Evolutionary conservation across 139 green algal species (phyloP).

Genomic region (Chlorella sp.): DNA sequence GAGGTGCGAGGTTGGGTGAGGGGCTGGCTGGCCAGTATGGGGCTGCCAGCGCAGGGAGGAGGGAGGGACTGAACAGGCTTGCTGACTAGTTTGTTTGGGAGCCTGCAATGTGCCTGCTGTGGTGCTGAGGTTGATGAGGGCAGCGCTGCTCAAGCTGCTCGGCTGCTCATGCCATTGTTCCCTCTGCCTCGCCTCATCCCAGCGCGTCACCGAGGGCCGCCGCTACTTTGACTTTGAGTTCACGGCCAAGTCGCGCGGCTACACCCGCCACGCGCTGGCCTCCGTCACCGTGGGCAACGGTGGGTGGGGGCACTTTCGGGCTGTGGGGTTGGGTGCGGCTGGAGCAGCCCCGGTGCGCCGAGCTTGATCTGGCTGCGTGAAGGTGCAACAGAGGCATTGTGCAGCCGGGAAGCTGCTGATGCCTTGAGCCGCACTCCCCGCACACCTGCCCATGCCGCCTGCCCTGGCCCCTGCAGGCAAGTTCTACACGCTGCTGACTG

Average conservation of each 20-base stretch:
- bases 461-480: constrained; percentile 71
- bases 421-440: not conserved
- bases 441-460: not conserved
- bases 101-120: not conserved
- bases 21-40: too few relatives aligned
- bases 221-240: constrained; percentile 97
- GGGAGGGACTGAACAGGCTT: too few relatives aligned
- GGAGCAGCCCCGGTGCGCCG: too few relatives aligned
- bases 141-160: too few relatives aligned
- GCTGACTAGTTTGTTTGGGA: too few relatives aligned
- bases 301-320: constrained; percentile 34
- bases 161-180: too few relatives aligned
- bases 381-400: not conserved
- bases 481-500: constrained; percentile 95
- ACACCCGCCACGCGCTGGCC: constrained; percentile 85
- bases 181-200: not conserved
- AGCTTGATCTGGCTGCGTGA: too few relatives aligned
- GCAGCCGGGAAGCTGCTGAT: not conserved
- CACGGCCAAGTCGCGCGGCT: constrained; percentile 70
- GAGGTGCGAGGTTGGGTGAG: constrained; percentile 53
- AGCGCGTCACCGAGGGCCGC: constrained; percentile 76
- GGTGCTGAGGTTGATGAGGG: too few relatives aligned
- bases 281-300: constrained; percentile 79
- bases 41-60: too few relatives aligned
- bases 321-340: too few relatives aligned